Evolutionary conservation across 164 flowering plant species (phyloP).

Genomic region (Stephania japonica): DNA sequence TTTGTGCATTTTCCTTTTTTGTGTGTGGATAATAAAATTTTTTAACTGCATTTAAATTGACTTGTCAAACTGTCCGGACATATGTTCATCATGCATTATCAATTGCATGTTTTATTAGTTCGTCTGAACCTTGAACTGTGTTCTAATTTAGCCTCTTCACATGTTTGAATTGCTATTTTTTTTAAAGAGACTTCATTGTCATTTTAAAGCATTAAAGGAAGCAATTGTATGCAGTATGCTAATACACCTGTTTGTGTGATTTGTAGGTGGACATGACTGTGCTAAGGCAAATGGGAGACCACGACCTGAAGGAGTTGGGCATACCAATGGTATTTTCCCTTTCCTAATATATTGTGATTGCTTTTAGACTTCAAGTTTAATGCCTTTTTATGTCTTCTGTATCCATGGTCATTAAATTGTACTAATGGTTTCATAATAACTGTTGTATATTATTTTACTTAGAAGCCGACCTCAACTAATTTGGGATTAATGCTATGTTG

Average conservation of each 20-base stretch:
- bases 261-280: conserved; percentile 77
- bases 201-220: neutral
- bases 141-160: neutral
- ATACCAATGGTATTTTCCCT: conserved; percentile 68
- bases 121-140: neutral
- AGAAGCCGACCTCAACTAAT: too few relatives aligned
- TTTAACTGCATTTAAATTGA: neutral
- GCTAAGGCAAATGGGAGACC: conserved; percentile 77
- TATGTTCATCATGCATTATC: neutral
- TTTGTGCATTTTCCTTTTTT: too few relatives aligned
- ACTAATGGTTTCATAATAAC: neutral
- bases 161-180: neutral
- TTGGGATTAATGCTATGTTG: too few relatives aligned
- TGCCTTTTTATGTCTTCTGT: neutral
- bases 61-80: neutral
- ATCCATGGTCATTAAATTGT: neutral
- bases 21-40: too few relatives aligned
- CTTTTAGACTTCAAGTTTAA: neutral
- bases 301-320: conserved; percentile 76
- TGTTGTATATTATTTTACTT: neutral
- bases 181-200: neutral
- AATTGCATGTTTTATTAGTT: neutral
- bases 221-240: neutral
- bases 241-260: neutral
- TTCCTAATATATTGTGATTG: neutral